Base-by-base conservation (phyloP, 1,284 basidiomycete genomes). In the Volvariella volvacea region DNA sequence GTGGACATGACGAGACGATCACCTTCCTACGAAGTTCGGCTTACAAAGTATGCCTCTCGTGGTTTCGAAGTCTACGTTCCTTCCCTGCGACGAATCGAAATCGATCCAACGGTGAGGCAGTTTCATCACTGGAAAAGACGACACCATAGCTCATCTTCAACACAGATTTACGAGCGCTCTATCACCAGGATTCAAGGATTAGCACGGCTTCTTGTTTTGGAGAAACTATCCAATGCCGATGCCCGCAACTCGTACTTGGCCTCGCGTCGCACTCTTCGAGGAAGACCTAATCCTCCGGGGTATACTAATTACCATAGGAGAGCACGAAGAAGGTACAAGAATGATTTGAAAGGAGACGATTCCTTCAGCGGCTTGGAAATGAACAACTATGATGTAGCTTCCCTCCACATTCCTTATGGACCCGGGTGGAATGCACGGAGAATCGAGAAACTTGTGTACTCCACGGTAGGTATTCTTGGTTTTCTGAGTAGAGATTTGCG, bases 391-490 rank as follows among this genome's bases (percentile, higher is more conserved):
- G 76, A 80, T 51, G 73, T 76, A 6, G 64, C 65, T 0, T 67
- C 69, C 4, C 60, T 80, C 31, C 77, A 80, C 52, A 74, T 80
- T 46, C 78, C 78, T 0, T 81, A 80, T 56, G 78, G 78, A 3
- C 76, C 76, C 25, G 73, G 75, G 1, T 80, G 77, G 75, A 68
- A 76, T 53, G 73, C 77, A 1, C 62, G 67, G 36, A 66, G 73
- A 40, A 77, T 80, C 47, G 74, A 78, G 44, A 79, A 73, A 49
- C 55, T 80, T 36, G 64, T 80, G 3, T 80, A 76, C 56, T 69
- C 73, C n/a, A n/a, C n/a, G n/a, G n/a, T n/a, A n/a, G n/a, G n/a
- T n/a, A n/a, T n/a, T n/a, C n/a, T n/a, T n/a, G n/a, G n/a, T n/a
- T n/a, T n/a, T n/a, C n/a, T n/a, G n/a, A n/a, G n/a, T n/a, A n/a